Conservation (phyloP, 495 filamentous ascomycete species). For the Daldinia caldariorum region DNA sequence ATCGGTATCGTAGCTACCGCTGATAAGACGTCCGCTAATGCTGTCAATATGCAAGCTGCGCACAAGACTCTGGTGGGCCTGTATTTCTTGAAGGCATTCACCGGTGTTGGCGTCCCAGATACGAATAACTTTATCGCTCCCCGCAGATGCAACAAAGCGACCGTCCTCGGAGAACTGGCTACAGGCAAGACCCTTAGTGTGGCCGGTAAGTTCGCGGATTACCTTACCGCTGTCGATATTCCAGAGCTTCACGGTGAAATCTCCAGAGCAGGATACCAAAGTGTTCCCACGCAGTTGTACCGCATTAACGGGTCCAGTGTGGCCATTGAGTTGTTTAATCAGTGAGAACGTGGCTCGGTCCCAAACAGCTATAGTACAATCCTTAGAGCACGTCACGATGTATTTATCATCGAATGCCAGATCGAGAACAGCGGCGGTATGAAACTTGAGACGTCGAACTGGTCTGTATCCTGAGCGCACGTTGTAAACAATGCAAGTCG, state of each 20-base stretch:
- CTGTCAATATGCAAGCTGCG: conserved; percentile 89
- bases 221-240: conserved; percentile 85
- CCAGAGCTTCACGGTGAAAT: conserved; percentile 93
- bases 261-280: conserved; percentile 90
- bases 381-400: conserved; percentile 96
- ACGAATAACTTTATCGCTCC: conserved; percentile 92
- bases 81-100: conserved; percentile 77
- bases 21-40: conserved; percentile 81
- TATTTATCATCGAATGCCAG: conserved; percentile 89
- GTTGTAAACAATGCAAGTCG: conserved; percentile 91
- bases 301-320: conserved; percentile 92
- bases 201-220: conserved; percentile 86
- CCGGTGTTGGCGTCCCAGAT: conserved; percentile 94
- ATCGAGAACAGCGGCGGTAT: conserved; percentile 89
- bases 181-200: conserved; percentile 91
- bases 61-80: conserved; percentile 82
- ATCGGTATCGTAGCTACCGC: conserved; percentile 90
- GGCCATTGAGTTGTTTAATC: conserved; percentile 79
- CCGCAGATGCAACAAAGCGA: conserved; percentile 86
- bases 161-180: conserved; percentile 95
- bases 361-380: conserved; percentile 92
- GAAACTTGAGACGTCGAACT: conserved; percentile 75
- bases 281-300: conserved; percentile 92
- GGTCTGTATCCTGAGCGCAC: conserved; percentile 79
- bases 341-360: conserved; percentile 79